Evolutionary conservation across 2,329 filamentous ascomycete species (phyloP).

Genomic region (Beauveria scarabaeidicola): DNA sequence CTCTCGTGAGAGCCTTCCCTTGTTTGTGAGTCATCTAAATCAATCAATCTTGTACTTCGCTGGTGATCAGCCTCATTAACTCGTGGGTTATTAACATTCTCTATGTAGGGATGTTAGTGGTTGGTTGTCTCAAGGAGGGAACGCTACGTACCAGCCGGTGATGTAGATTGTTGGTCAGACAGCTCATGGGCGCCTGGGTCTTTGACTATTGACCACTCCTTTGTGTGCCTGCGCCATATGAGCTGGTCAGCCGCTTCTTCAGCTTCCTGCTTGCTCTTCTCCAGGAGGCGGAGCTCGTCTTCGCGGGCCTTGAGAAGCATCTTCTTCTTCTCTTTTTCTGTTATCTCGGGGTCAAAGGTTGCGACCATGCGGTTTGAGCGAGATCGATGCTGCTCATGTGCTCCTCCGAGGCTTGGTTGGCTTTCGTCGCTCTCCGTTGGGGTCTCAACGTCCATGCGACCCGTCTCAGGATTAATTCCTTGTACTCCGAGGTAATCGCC

Average conservation of each 20-base stretch:
- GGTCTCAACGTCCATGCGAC: conserved; percentile 42
- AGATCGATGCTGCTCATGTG: conserved; percentile 23
- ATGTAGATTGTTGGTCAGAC: neutral
- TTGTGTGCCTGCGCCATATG: conserved; percentile 36
- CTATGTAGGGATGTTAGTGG: neutral
- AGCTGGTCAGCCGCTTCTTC: conserved; percentile 23
- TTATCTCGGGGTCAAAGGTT: conserved; percentile 26
- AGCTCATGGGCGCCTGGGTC: conserved; percentile 35
- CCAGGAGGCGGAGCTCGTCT: conserved; percentile 34
- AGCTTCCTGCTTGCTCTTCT: conserved; percentile 31
- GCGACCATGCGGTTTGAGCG: conserved; percentile 23
- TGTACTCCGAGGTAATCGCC: conserved; percentile 52
- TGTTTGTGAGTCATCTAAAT: conserved; percentile 8
- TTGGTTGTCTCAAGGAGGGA: neutral
- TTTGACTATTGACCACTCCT: conserved; percentile 43
- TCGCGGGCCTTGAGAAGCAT: conserved; percentile 22
- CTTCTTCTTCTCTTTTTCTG: conserved; percentile 31
- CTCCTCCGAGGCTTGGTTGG: conserved; percentile 16
- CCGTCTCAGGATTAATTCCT: conserved; percentile 49
- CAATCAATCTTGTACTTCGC: neutral
- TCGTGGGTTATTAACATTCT: neutral
- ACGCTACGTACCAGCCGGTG: neutral
- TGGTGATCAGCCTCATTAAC: neutral
- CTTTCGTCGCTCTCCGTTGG: conserved; percentile 39
- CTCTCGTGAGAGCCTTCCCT: neutral